Percentiles rank a stretch among this genome's conserved stretches.
phyloP scores from a whole-genome alignment of 1,284 basidiomycete genomes.

The Wallemia ichthyophaga region DNA sequence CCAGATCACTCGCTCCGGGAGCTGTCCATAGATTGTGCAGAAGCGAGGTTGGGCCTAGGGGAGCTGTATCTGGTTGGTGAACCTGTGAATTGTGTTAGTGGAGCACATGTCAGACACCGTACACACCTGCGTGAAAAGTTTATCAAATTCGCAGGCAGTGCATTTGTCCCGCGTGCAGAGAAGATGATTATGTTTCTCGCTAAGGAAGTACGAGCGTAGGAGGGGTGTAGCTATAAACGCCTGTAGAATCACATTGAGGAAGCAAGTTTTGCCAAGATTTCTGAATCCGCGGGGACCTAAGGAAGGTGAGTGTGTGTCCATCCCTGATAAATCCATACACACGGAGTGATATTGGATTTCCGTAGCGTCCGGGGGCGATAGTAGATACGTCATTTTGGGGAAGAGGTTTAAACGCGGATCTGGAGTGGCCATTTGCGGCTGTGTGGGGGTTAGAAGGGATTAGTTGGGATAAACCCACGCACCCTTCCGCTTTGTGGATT shows the following conservation, averaged over 20 bases:
- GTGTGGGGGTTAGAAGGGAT: not conserved
- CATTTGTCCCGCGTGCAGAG: constrained; percentile 44
- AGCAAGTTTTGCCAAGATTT: constrained; percentile 84
- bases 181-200: constrained; percentile 45
- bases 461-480: not conserved
- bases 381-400: not conserved
- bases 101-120: too few relatives aligned
- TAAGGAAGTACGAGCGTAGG: constrained; percentile 62
- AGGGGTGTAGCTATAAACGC: constrained; percentile 77
- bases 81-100: too few relatives aligned
- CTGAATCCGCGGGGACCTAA: constrained; percentile 54
- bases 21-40: constrained; percentile 64
- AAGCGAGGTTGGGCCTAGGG: constrained; percentile 58
- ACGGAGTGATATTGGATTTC: not conserved
- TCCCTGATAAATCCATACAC: too few relatives aligned
- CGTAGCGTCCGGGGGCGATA: not conserved
- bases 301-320: too few relatives aligned
- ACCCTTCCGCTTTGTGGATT: not conserved
- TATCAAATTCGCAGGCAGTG: constrained; percentile 83
- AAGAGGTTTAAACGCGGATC: not conserved
- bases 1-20: constrained; percentile 31
- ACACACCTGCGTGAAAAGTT: constrained; percentile 49
- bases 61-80: constrained; percentile 32
- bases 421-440: not conserved
- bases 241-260: constrained; percentile 75